Conservation (phyloP, 768 basidiomycete genomes). For the Leccinum longicurvipes region DNA sequence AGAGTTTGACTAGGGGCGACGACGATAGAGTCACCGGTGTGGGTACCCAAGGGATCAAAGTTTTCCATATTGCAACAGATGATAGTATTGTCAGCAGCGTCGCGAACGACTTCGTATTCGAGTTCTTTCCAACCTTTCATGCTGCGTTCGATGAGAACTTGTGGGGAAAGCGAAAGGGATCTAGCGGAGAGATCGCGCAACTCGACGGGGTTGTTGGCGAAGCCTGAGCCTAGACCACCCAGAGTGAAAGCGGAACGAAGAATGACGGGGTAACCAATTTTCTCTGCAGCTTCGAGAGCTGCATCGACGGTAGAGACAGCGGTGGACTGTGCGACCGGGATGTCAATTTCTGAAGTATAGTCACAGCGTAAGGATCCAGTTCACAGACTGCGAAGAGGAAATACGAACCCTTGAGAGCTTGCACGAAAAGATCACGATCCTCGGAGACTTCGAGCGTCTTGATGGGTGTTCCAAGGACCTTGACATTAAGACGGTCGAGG, state of each 20-base stretch:
- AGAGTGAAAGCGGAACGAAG: constrained; percentile 95
- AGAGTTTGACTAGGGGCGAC: constrained; percentile 98
- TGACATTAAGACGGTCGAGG: constrained; percentile 85
- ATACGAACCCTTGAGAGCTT: constrained; percentile 86
- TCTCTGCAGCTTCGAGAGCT: constrained; percentile 85
- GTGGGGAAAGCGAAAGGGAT: constrained; percentile 85
- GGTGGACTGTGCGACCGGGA: constrained; percentile 92
- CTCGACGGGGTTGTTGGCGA: constrained; percentile 93
- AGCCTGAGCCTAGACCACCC: constrained; percentile 97
- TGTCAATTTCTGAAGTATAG: constrained; percentile 78
- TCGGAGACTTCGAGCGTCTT: constrained; percentile 94
- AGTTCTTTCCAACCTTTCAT: constrained; percentile 99
- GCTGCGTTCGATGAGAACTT: constrained; percentile 94
- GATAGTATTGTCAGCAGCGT: constrained; percentile 98
- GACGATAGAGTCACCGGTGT: constrained; percentile 99
- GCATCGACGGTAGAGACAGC: constrained; percentile 95
- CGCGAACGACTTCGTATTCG: constrained; percentile 98
- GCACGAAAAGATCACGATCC: constrained; percentile 92
- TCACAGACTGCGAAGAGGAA: neutral
- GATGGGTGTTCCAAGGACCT: constrained; percentile 94
- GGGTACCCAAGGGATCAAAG: constrained; percentile 97
- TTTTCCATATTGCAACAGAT: constrained; percentile 99
- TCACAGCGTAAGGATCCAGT: constrained; percentile 5
- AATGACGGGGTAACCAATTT: constrained; percentile 96
- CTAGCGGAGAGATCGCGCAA: constrained; percentile 92